These are phyloP conservation scores for Wickerhamiella brachini DNA, from an alignment of 805 yeast genomes.

Conservation along the genomic window DNA sequence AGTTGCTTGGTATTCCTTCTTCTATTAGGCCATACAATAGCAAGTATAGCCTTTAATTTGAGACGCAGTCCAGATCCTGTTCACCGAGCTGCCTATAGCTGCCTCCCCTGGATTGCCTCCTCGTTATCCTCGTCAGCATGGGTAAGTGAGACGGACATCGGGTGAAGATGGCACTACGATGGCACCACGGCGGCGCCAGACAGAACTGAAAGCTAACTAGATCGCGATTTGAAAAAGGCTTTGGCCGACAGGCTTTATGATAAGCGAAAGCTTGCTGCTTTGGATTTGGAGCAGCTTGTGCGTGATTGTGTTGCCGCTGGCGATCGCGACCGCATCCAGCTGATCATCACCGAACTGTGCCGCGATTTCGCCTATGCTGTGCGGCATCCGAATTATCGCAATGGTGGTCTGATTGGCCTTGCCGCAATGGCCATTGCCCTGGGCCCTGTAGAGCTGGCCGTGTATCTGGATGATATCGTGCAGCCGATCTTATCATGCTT, in stretches of 20 bases:
- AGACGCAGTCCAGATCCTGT: too few species aligned
- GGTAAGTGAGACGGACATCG: not conserved
- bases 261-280: conserved; percentile 62
- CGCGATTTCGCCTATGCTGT: conserved; percentile 69
- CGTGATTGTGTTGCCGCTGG: conserved; percentile 50
- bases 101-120: too few species aligned
- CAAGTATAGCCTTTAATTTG: too few species aligned
- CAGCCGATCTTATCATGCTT: conserved; percentile 92
- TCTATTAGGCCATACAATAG: too few species aligned
- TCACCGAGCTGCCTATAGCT: too few species aligned
- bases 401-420: conserved; percentile 90
- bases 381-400: conserved; percentile 76
- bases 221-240: conserved; percentile 52
- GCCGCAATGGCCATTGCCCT: conserved; percentile 94
- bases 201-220: conserved; percentile 22
- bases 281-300: conserved; percentile 52
- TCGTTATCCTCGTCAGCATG: not conserved
- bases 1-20: too few species aligned
- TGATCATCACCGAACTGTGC: conserved; percentile 58
- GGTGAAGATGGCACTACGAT: not conserved
- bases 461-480: conserved; percentile 68
- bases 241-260: conserved; percentile 63
- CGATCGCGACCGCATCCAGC: conserved; percentile 45
- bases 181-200: too few species aligned
- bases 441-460: conserved; percentile 69